These are phyloP conservation scores for Rutstroemia sp. DNA, from an alignment of 2,329 filamentous ascomycete genomes.

Conservation along the genomic window DNA sequence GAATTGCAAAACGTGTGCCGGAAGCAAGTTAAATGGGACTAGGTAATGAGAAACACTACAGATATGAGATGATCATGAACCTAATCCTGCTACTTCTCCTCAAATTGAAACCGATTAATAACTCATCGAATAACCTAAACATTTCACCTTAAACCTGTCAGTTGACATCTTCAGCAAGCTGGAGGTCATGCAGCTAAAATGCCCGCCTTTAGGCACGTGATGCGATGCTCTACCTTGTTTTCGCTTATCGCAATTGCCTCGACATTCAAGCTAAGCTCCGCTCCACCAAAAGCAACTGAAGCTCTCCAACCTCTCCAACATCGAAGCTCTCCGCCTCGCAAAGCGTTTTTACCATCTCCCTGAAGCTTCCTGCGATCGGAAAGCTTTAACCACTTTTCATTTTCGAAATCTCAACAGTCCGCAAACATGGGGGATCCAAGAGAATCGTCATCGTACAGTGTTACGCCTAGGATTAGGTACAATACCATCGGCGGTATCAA, in stretches of 20 bases:
- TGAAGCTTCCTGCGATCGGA: slow-evolving; percentile 10
- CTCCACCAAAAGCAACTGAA: slow-evolving; percentile 9
- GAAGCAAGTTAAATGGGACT: no score
- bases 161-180: not conserved
- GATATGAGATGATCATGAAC: no score
- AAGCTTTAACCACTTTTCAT: not conserved
- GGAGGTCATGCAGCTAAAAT: no score
- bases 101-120: not conserved
- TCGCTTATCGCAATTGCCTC: slow-evolving; percentile 16
- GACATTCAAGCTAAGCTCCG: slow-evolving; percentile 8
- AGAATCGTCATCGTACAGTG: slow-evolving; percentile 32
- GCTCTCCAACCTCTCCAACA: slow-evolving; percentile 11
- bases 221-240: not conserved
- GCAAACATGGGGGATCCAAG: slow-evolving; percentile 30
- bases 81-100: not conserved
- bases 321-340: slow-evolving; percentile 4
- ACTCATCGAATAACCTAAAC: not conserved
- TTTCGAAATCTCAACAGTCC: not conserved
- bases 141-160: not conserved
- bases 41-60: no score
- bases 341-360: slow-evolving; percentile 1
- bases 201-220: not conserved
- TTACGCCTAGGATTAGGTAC: slow-evolving; percentile 77
- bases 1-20: not conserved
- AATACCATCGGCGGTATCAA: slow-evolving; percentile 98